These are phyloP conservation scores for Kitagawia praeruptora DNA, from an alignment of 129 eudicot genomes.

Conservation along the genomic window DNA sequence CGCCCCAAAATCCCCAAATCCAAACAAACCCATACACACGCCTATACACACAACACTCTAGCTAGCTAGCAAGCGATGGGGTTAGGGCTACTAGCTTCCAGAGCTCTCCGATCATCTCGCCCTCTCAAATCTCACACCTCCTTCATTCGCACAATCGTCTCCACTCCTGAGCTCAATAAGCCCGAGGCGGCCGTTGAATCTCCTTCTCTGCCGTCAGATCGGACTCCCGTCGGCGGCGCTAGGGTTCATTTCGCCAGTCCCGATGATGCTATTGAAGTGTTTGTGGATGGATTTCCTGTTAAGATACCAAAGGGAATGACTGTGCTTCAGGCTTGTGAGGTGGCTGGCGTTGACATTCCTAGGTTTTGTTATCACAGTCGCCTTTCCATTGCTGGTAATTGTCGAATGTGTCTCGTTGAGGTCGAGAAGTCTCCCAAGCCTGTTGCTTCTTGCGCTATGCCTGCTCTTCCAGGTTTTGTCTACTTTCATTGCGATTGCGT, in stretches of 20 bases:
- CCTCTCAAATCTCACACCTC: constrained; percentile 4
- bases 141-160: constrained; percentile 42
- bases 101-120: constrained; percentile 46
- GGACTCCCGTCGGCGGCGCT: constrained; percentile 71
- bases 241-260: constrained; percentile 82
- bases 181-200: constrained; percentile 32
- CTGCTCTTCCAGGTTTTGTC: constrained; percentile 66
- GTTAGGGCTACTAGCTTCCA: constrained; percentile 59
- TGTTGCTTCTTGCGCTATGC: constrained; percentile 98
- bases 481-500: not conserved
- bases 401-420: constrained; percentile 93
- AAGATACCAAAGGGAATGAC: constrained; percentile 96
- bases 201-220: constrained; percentile 35
- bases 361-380: constrained; percentile 83
- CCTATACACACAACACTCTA: not conserved
- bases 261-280: constrained; percentile 86
- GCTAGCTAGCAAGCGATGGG: constrained; percentile 34
- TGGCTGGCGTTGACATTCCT: constrained; percentile 93
- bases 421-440: constrained; percentile 94
- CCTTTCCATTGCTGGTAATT: constrained; percentile 84
- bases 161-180: constrained; percentile 62
- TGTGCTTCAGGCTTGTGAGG: constrained; percentile 84
- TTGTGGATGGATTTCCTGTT: constrained; percentile 94
- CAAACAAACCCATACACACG: not conserved
- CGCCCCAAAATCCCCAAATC: not conserved